These are phyloP conservation scores for Tricholoma bakamatsutake DNA, from an alignment of 768 basidiomycete genomes.

Conservation along the genomic window DNA sequence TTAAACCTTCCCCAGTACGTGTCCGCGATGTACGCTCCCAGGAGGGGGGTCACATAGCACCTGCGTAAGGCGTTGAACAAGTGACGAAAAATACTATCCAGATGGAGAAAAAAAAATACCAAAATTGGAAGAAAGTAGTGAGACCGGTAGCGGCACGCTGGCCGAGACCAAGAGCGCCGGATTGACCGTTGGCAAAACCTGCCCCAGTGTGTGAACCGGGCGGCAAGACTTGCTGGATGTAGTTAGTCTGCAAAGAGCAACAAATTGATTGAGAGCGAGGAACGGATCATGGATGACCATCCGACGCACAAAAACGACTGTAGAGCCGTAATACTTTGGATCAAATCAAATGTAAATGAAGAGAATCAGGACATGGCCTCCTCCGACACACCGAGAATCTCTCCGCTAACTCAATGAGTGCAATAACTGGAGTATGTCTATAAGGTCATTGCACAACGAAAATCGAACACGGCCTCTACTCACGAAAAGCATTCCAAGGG, in stretches of 20 bases:
- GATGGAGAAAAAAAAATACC: constrained; percentile 29
- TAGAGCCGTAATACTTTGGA: constrained; percentile 37
- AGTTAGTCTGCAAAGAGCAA: constrained; percentile 49
- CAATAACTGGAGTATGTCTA: constrained; percentile 41
- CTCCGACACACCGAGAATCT: constrained; percentile 54
- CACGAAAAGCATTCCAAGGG: constrained; percentile 54
- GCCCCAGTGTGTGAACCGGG: constrained; percentile 61
- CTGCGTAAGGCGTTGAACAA: constrained; percentile 21
- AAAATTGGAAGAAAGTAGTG: constrained; percentile 66
- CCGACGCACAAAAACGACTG: constrained; percentile 42
- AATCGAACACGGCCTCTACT: constrained; percentile 10
- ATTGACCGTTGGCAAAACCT: constrained; percentile 44
- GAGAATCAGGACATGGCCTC: too few relatives aligned
- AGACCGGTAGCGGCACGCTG: constrained; percentile 71
- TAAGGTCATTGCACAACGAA: not conserved
- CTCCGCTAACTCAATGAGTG: constrained; percentile 63
- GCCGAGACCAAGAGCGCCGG: constrained; percentile 62
- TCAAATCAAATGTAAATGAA: not conserved
- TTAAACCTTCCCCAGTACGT: constrained; percentile 70
- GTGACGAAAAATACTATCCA: not conserved
- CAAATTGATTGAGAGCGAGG: not conserved
- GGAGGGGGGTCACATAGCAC: constrained; percentile 61
- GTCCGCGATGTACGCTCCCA: constrained; percentile 72
- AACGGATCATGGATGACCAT: not conserved
- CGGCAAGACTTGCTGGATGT: constrained; percentile 69